Evolutionary conservation across 2,329 filamentous ascomycete genomes (phyloP), one percentile per base, ranked within the genome.

Genomic region (Cladorrhinum sp.): DNA sequence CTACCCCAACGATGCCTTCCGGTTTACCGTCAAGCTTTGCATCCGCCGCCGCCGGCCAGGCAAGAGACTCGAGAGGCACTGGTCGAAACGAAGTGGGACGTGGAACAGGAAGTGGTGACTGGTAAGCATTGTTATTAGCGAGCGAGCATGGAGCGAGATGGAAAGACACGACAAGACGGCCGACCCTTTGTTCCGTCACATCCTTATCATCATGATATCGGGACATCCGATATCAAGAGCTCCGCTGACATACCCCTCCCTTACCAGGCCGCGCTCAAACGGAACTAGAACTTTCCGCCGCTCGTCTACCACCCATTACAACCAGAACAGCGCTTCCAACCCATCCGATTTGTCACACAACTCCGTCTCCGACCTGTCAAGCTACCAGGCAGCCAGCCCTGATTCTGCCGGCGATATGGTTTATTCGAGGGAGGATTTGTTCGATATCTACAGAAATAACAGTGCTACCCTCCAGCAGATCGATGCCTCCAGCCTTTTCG

Each of bases 1-100:
- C 48, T 45, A 53, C 48, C 55, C 20, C 55, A 59, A 67, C 67
- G 68, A 72, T 92, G 89, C 85, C 88, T 79, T 85, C 87, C 74
- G 87, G 89, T 79, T 84, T 92, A 75, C 87, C 89, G 70, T 91
- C 90, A 69, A 92, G 88, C 81, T 93, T 93, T 78, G 90, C 90
- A 74, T 92, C 90, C 73, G 90, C 90, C 70, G 90, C 90, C 68
- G 89, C 90, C 74, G 89, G 89, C 75, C 89, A 91, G 75, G 87
- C 82, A 70, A 84, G 81, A 74, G 85, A 84, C 75, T 74, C 79
- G 69, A 82, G 81, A 78, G 77, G 54, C n/a, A 58, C 76, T 77
- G 84, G 81, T 73, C 85, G 82, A 77, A 79, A 74, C 70, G 84
- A 85, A 49, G 61, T 61, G 68, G 78, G 79, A 63, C 81, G 84